Evolutionary conservation across 164 flowering plant species (phyloP), one percentile per base, ranked within the genome.

Genomic region (Buxus sempervirens): DNA sequence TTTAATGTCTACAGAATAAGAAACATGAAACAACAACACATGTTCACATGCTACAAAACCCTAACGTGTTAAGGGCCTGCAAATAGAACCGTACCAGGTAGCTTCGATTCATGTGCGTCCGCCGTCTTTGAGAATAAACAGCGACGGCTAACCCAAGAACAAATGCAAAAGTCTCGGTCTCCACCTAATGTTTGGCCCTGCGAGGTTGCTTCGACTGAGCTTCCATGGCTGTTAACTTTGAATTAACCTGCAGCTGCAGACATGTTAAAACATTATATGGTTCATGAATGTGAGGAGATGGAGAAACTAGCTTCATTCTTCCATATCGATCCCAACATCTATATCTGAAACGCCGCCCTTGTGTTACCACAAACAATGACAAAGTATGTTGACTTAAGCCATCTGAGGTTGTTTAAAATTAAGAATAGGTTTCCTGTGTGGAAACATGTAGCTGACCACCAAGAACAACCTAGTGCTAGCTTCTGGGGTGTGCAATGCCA

Each of bases 251-350:
- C n/a, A n/a, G n/a, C n/a, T n/a, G n/a, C n/a, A 45, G 18, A 45
- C 51, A 45, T 45, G 51, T 45, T 45, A 45, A 15, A 45, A 45
- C 51, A 45, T 45, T 10, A 45, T 45, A 10, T 45, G 51, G 13
- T 42, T 63, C 72, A 70, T 62, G 67, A 63, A 55, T 62, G 63
- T 62, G 26, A 38, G n/a, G 27, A 56, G 16, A 3, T n/a, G n/a
- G n/a, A n/a, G 55, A 23, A 2, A 27, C 38, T 10, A n/a, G 14
- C 45, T 32, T 42, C 68, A 77, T 82, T 71, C n/a, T n/a, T n/a
- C n/a, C n/a, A n/a, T n/a, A n/a, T n/a, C n/a, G n/a, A 77, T 81
- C 80, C 84, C 73, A 75, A 80, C 80, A 80, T 73, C 27, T 66
- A 61, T 70, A 81, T 72, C 63, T 70, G 16, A 66, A 75, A 58